phyloP scores from a whole-genome alignment of 2,329 filamentous ascomycete species.

The Epichloe hybrida region DNA sequence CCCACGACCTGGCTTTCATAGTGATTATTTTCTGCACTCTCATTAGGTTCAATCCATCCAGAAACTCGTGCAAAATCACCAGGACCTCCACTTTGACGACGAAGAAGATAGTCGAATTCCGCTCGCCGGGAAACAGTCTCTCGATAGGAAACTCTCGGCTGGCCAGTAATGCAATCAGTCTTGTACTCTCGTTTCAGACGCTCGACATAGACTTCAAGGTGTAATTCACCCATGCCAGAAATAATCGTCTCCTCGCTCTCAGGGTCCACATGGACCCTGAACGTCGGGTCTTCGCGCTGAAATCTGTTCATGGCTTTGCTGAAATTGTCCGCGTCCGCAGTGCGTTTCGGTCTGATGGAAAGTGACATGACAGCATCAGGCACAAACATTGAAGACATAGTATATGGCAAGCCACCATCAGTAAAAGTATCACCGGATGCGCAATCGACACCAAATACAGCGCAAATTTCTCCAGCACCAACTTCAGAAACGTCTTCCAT shows the following conservation, averaged over 20 bases:
- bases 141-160: conserved; percentile 92
- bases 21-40: conserved; percentile 56
- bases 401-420: conserved; percentile 81
- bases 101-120: conserved; percentile 84
- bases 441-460: conserved; percentile 95
- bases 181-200: conserved; percentile 94
- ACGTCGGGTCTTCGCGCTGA: conserved; percentile 95
- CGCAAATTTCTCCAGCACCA: conserved; percentile 93
- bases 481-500: conserved; percentile 95
- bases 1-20: conserved; percentile 84
- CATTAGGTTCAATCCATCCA: conserved; percentile 81
- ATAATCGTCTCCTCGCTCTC: conserved; percentile 97
- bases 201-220: conserved; percentile 95
- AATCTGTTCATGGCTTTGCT: conserved; percentile 98
- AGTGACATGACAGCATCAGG: conserved; percentile 96
- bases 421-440: conserved; percentile 97
- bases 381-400: conserved; percentile 96
- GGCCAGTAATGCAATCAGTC: conserved; percentile 88
- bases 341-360: conserved; percentile 91
- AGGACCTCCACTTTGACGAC: conserved; percentile 89
- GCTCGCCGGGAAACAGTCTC: conserved; percentile 75
- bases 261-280: conserved; percentile 81
- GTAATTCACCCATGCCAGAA: conserved; percentile 93
- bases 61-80: conserved; percentile 91
- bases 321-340: conserved; percentile 85